Evolutionary conservation across 176 grass and related monocot genomes (phyloP), one percentile per base, ranked within the genome.

Genomic region (Melocanna baccifera): DNA sequence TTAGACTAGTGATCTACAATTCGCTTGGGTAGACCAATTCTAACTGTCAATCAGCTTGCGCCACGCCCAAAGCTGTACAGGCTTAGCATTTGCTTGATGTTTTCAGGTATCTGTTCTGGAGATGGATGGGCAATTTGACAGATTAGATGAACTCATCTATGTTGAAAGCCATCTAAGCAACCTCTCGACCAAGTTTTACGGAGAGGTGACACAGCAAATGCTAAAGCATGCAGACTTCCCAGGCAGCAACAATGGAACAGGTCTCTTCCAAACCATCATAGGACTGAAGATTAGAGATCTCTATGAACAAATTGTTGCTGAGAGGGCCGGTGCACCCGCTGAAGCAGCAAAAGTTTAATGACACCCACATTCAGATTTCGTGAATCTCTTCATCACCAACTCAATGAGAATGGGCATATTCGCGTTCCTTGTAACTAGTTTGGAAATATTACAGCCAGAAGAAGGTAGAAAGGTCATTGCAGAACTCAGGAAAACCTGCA

Each of bases 181-280:
- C 78, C 90, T 91, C 71, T 97, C 94, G 29, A 83, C 88, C 80
- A 97, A 97, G 85, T 97, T 94, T 75, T 97, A 97, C 19, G 94
- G 94, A 29, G 94, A 97, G 80, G 94, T 97, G 85, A 97, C 94
- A 75, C 94, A 97, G 77, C 92, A 94, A 85, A 94, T 94, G 92
- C 80, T 97, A 40, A 97, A 94, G 92, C 94, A 94, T 41, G 64
- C 92, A 10, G 94, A 97, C 64, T 94, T 97, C 77, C 90, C 94
- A 11, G 92, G 94, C 47, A 92, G 94, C 86, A 92, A 91, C 92
- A 97, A 97, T 28, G 92, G 94, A 66, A 94, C 94, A 20, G 92
- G 94, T 52, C 90, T 94, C 40, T 97, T 97, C 92, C 94, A 94
- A 78, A 94, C 94, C 6, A 91, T 97, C 20, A 1, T 91, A 26